Percentiles rank a stretch among this genome's conserved stretches.
Conservation (phyloP, 345 rosid genomes). For the rapeseed (Brassica napus) region DNA sequence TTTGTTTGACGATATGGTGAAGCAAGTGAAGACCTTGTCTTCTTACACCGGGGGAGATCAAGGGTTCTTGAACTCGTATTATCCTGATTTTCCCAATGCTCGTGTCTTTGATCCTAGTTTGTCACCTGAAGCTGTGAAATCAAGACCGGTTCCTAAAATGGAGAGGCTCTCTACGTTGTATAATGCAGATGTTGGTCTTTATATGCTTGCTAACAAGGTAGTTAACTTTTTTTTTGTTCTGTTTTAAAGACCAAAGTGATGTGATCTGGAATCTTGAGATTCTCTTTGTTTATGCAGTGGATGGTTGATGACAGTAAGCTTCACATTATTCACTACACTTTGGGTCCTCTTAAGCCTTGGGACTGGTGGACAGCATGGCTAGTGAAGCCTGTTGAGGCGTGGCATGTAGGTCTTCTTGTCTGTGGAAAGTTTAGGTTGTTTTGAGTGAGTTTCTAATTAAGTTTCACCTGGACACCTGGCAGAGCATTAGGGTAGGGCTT, state of each 20-base stretch:
- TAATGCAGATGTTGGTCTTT: constrained; percentile 97
- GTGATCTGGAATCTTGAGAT: constrained; percentile 16
- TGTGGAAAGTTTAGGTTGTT: not conserved
- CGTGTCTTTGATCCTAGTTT: constrained; percentile 80
- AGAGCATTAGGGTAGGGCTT: constrained; percentile 47
- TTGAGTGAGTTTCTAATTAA: constrained; percentile 11
- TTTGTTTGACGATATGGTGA: constrained; percentile 80
- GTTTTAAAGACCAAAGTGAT: not conserved
- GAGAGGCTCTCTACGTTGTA: constrained; percentile 90
- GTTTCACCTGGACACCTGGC: constrained; percentile 22
- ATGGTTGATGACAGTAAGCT: constrained; percentile 94
- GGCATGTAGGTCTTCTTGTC: constrained; percentile 64
- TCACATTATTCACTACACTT: constrained; percentile 87
- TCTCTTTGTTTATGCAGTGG: constrained; percentile 65
- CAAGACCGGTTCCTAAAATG: constrained; percentile 73
- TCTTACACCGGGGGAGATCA: constrained; percentile 98
- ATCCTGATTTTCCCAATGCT: constrained; percentile 74
- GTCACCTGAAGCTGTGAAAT: constrained; percentile 53
- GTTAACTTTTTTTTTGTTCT: not conserved
- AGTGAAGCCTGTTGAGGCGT: constrained; percentile 88
- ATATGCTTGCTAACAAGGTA: constrained; percentile 99
- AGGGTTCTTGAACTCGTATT: constrained; percentile 87
- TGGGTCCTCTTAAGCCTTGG: constrained; percentile 97
- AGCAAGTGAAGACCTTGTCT: constrained; percentile 71
- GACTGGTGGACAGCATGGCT: constrained; percentile 99